Evolutionary conservation across 2,329 filamentous ascomycete species (phyloP), one percentile per base, ranked within the genome.

Genomic region (Aureobasidium vineae): DNA sequence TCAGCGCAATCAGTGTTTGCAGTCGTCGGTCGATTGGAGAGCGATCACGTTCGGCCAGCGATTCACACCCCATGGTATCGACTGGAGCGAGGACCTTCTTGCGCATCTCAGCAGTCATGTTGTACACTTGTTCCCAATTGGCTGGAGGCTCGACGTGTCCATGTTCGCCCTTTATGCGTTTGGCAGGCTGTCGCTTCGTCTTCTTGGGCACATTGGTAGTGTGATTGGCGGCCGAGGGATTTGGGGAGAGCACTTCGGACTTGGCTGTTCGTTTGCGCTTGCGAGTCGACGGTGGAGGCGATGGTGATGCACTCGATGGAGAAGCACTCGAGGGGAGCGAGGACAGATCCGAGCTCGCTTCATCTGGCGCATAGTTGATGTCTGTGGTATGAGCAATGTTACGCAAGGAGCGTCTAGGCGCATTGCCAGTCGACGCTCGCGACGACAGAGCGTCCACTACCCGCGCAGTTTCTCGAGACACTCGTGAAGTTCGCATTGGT

Each of bases 61-160:
- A 85, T 77, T 92, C 92, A 78, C 95, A 99, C 13, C 95, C 95
- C 93, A 98, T 97, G 0, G 94, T 98, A 77, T 99, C 95, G 13
- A 99, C 95, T 0, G 94, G 90, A 0, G 95, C 95, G 0, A 84
- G 77, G 45, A 84, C 90, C 78, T 80, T 85, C 75, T 75, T 90
- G 79, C 79, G 88, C 92, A 98, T 97, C 73, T 86, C 84, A 73
- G 89, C 88, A 52, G 96, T 90, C 0, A 86, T 79, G 40, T 83
- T 79, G 78, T 97, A 99, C 66, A 97, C 87, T 66, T 88, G 85
- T 69, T 92, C 87, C 95, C 95, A 97, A 75, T 92, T 87, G 0
- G 87, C 83, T 0, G 93, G 92, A 1, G 92, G 86, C 21, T 72
- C 68, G 54, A 72, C 23, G 8, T 50, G 56, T 57, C 75, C 75